Base-by-base conservation (phyloP, 2,329 filamentous ascomycete species). In the Fusarium secorum region DNA sequence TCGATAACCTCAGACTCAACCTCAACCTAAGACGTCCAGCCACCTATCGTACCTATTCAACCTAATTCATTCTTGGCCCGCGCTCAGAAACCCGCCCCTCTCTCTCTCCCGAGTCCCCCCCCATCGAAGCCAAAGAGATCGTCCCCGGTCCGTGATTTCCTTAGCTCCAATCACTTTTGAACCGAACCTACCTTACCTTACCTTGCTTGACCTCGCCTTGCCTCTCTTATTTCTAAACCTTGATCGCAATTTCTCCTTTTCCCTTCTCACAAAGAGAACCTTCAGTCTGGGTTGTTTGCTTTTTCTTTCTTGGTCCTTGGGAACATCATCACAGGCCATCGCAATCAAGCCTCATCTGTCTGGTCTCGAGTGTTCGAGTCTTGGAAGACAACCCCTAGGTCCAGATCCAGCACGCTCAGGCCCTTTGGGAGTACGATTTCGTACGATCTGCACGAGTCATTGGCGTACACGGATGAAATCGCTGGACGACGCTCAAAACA, bases 241-340 rank as follows among this genome's bases (percentile, higher is more conserved):
- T 67, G 49, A 61, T 56, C 36, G 48, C 39, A 68, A 68, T 68
- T 68, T 68, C 65, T 68, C 65, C 65, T 38, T 68, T 58, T 32
- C 32, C 18, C 28, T 41, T 36, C 28, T 18, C 44, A 44, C 39
- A 18, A 36, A 54, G 33, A 45, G 22, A 41, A 54, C 38, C 48
- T 35, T 36, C 18, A 53, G 24, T 33, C 44, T 13, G 18, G 17
- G 24, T 26, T 38, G 32, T 36, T 57, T 64, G 20, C 35, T 57
- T 41, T 42, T 60, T 11, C 32, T 41, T 26, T 46, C 18, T 33
- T 39, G 24, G 24, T 52, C 20, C 14, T 49, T 30, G 26, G 17
- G 13, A 54, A n/a, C 14, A 33, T 24, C 36, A 26, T 45, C 52
- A 32, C 9, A 45, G 26, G 15, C 30, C 36, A 24, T 55, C 52